These are phyloP conservation scores for Heteromeles arbutifolia DNA, from an alignment of 306 rosid species.

Conservation along the genomic window DNA sequence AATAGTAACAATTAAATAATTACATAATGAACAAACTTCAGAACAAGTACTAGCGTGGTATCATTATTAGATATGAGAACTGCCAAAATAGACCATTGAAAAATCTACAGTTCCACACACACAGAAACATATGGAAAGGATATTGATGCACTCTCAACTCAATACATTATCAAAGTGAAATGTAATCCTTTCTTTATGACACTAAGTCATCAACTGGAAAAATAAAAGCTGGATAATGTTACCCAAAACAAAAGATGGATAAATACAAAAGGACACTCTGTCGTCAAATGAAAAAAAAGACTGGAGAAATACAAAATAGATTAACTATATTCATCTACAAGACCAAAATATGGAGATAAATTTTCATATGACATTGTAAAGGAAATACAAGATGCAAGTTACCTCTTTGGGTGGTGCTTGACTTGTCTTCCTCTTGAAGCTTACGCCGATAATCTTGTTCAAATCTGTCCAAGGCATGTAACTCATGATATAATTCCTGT, in stretches of 20 bases:
- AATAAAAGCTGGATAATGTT: too few species aligned
- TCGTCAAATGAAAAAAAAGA: not conserved
- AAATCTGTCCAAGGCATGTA: slow-evolving; percentile 91
- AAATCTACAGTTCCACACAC: not conserved
- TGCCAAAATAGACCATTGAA: not conserved
- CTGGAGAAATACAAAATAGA: not conserved
- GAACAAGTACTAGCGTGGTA: not conserved
- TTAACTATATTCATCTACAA: not conserved
- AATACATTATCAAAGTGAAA: not conserved
- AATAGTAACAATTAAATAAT: not conserved
- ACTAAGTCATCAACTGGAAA: not conserved
- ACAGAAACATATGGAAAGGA: not conserved
- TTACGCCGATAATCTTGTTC: slow-evolving; percentile 92
- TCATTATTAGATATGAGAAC: not conserved
- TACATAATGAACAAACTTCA: not conserved
- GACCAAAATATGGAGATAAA: not conserved
- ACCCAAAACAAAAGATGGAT: not conserved
- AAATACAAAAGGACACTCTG: not conserved
- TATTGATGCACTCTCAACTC: not conserved
- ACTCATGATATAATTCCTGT: slow-evolving; percentile 95
- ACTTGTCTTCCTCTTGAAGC: slow-evolving; percentile 87
- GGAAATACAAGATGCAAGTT: slow-evolving; percentile 16
- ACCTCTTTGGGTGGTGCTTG: slow-evolving; percentile 72
- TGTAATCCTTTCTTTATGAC: not conserved
- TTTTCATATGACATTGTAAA: not conserved